Percentiles rank a stretch among this genome's conserved stretches.
Evolutionary conservation across 805 yeast species (phyloP).

Genomic region (Ogataea allantospora): DNA sequence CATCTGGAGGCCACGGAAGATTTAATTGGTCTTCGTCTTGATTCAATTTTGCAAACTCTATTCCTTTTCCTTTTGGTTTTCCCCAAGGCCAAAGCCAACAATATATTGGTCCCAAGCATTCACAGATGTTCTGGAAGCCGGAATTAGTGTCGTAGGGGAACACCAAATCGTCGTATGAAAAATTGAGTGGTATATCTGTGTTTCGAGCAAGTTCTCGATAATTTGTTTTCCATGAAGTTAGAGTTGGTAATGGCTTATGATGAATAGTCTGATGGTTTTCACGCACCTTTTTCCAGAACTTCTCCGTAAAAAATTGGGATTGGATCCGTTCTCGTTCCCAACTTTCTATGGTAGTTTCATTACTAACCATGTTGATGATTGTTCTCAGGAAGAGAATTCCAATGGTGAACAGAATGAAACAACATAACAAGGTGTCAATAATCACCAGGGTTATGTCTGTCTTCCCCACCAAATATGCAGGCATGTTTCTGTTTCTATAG

Average conservation of each 20-base stretch:
- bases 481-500: constrained; percentile 50
- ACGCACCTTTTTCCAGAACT: constrained; percentile 51
- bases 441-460: constrained; percentile 55
- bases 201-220: constrained; percentile 21
- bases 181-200: constrained; percentile 30
- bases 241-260: constrained; percentile 37
- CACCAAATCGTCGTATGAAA: constrained; percentile 61
- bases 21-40: constrained; percentile 57
- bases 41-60: constrained; percentile 54
- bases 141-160: constrained; percentile 82
- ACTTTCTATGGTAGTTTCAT: constrained; percentile 84
- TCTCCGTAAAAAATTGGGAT: constrained; percentile 54
- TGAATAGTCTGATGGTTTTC: constrained; percentile 43
- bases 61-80: constrained; percentile 58
- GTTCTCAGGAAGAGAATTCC: constrained; percentile 61
- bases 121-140: constrained; percentile 48
- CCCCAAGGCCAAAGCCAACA: constrained; percentile 76
- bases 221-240: constrained; percentile 45
- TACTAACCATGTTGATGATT: constrained; percentile 51
- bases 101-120: constrained; percentile 61
- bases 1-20: constrained; percentile 94
- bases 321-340: constrained; percentile 91
- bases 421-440: constrained; percentile 50
- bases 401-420: constrained; percentile 62
- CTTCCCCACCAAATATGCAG: constrained; percentile 53